phyloP scores from a whole-genome alignment of 169 alveolate species.

The Cryptosporidium xiaoi region DNA sequence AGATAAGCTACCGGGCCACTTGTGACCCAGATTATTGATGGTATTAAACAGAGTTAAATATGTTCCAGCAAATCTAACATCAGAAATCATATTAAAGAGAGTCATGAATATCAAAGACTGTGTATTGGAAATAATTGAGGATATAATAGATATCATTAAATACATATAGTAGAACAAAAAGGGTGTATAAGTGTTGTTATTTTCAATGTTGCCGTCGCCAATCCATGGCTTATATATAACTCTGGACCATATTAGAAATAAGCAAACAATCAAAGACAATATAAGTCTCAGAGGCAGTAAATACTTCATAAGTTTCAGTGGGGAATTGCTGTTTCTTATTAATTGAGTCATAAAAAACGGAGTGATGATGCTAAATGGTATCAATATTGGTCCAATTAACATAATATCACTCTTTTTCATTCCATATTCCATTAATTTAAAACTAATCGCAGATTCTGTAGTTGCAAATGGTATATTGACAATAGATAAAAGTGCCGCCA shows the following conservation, averaged over 20 bases:
- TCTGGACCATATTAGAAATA: conserved; percentile 76
- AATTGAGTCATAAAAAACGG: conserved; percentile 78
- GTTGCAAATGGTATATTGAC: conserved; percentile 53
- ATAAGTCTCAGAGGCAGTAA: conserved; percentile 13
- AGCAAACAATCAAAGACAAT: conserved; percentile 58
- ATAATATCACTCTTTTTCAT: conserved; percentile 74
- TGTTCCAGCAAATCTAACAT: conserved; percentile 86
- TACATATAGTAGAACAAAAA: conserved; percentile 18
- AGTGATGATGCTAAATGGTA: conserved; percentile 76
- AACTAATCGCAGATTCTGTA: conserved; percentile 39
- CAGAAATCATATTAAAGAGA: conserved; percentile 82
- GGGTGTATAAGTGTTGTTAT: conserved; percentile 60
- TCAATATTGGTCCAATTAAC: conserved; percentile 72
- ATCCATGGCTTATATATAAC: conserved; percentile 73
- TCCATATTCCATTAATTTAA: conserved; percentile 66
- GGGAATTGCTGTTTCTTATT: conserved; percentile 73
- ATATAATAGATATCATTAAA: conserved; percentile 47
- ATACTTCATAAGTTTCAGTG: conserved; percentile 74
- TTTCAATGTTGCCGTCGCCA: conserved; percentile 36
- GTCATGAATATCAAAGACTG: conserved; percentile 79
- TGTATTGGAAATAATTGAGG: conserved; percentile 43
- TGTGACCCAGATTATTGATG: conserved; percentile 82
- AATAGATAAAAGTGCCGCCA: conserved; percentile 6
- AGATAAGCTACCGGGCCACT: conserved; percentile 74
- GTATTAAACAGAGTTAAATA: conserved; percentile 88